These are phyloP conservation scores for Solanum aculeatissimum DNA, from an alignment of 305 asterid genomes.

Conservation along the genomic window DNA sequence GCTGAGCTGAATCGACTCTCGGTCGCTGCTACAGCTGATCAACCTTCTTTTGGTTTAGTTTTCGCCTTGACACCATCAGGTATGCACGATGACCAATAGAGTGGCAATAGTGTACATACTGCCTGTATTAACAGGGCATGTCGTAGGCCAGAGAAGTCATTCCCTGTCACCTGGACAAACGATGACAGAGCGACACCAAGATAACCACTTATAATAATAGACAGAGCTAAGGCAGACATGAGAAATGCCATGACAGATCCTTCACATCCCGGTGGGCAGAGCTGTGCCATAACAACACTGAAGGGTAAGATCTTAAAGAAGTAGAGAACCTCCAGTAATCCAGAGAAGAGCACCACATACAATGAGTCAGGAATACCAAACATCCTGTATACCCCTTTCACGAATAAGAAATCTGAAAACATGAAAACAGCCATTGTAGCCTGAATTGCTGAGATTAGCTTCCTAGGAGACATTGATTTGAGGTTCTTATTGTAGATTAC, in stretches of 20 bases:
- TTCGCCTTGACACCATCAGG: constrained; percentile 38
- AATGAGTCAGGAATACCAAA: constrained; percentile 60
- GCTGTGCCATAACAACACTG: constrained; percentile 65
- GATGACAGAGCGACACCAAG: constrained; percentile 80
- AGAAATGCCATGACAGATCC: constrained; percentile 92
- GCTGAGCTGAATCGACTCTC: neutral
- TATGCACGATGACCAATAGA: constrained; percentile 52
- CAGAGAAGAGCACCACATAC: constrained; percentile 67
- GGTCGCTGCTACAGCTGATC: neutral
- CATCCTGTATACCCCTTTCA: constrained; percentile 52
- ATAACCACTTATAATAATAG: constrained; percentile 71
- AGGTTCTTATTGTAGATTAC: constrained; percentile 46
- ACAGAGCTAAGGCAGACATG: constrained; percentile 73
- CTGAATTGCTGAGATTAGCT: constrained; percentile 56
- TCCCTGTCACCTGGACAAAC: constrained; percentile 40
- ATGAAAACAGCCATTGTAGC: constrained; percentile 47
- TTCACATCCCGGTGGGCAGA: constrained; percentile 81
- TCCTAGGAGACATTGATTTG: constrained; percentile 61
- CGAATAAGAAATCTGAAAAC: constrained; percentile 68
- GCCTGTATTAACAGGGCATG: constrained; percentile 67
- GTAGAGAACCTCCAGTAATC: constrained; percentile 65
- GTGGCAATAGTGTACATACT: constrained; percentile 59
- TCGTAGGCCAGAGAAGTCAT: constrained; percentile 58
- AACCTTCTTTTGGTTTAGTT: constrained; percentile 16
- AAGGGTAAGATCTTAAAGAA: constrained; percentile 86